Conservation (phyloP, 441 rosid genomes). For the Brassica balearica region DNA sequence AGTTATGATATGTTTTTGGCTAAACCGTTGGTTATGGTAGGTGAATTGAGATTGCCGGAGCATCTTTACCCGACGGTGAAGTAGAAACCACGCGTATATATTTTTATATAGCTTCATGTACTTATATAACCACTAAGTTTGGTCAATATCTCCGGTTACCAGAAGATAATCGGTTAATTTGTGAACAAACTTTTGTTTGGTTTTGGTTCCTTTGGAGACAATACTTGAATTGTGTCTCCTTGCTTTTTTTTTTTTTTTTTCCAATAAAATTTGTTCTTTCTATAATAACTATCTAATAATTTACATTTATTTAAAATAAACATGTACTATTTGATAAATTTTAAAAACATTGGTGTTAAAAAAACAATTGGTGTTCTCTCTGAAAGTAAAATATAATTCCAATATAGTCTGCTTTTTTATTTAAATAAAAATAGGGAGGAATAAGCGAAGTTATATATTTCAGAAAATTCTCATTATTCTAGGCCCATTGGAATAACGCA, state of each 20-base stretch:
- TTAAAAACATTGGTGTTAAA: background rate
- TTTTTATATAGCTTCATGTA: conserved; percentile 1
- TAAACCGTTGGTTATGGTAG: conserved; percentile 45
- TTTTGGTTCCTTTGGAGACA: conserved; percentile 14
- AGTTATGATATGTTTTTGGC: conserved; percentile 43
- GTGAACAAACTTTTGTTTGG: conserved; percentile 28
- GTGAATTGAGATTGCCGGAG: conserved; percentile 41
- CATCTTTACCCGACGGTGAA: conserved; percentile 42
- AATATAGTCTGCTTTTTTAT: too few species aligned
- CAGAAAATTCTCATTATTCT: background rate
- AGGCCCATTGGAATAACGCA: conserved; percentile 14
- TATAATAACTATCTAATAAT: background rate
- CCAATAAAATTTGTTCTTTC: background rate
- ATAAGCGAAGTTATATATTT: background rate
- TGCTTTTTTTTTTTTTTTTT: background rate
- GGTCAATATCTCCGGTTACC: conserved; percentile 37
- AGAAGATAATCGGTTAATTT: conserved; percentile 43
- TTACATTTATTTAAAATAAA: background rate
- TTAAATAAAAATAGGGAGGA: background rate
- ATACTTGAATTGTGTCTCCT: conserved; percentile 32
- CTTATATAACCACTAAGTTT: conserved; percentile 9
- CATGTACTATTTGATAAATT: background rate
- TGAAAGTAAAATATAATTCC: background rate
- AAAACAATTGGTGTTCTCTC: background rate
- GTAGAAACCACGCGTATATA: conserved; percentile 24